Conservation (phyloP, 495 filamentous ascomycete species). For the Barbatosphaeria neglecta region DNA sequence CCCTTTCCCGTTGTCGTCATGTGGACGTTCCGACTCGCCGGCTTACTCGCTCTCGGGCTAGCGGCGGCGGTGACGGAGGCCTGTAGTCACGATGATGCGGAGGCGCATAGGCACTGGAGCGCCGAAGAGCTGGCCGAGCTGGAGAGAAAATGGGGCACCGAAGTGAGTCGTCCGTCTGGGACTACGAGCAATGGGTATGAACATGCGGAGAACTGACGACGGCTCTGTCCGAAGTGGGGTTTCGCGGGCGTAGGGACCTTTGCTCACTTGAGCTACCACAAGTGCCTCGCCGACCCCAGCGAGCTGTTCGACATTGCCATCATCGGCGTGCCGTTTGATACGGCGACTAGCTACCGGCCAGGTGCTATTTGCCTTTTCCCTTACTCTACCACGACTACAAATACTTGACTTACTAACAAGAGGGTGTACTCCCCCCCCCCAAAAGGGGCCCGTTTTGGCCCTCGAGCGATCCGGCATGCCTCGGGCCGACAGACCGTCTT, state of each 20-base stretch:
- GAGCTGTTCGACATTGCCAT: conserved; percentile 67
- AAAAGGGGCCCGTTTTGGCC: conserved; percentile 66
- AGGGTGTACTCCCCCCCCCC: too few species aligned
- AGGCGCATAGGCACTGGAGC: conserved; percentile 19
- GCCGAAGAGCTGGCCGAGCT: conserved; percentile 33
- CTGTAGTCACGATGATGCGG: conserved; percentile 10
- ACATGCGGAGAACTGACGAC: background rate
- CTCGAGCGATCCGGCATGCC: conserved; percentile 69
- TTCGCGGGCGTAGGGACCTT: conserved; percentile 74
- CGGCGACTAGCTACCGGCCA: conserved; percentile 67
- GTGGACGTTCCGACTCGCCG: background rate
- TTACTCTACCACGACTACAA: too few species aligned
- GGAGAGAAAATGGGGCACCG: conserved; percentile 42
- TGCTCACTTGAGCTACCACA: conserved; percentile 63
- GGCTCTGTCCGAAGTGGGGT: conserved; percentile 41
- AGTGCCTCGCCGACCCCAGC: conserved; percentile 58
- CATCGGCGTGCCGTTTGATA: conserved; percentile 77
- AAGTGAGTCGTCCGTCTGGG: conserved; percentile 23
- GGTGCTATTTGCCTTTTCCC: too few species aligned
- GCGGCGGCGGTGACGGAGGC: background rate
- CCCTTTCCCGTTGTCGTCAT: too few species aligned
- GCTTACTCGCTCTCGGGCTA: background rate
- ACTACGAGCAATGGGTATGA: background rate
- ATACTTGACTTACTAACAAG: too few species aligned
- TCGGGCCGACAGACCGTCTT: conserved; percentile 61